These are phyloP conservation scores for Periconia sp. DNA, from an alignment of 2,329 filamentous ascomycete genomes.

Conservation along the genomic window DNA sequence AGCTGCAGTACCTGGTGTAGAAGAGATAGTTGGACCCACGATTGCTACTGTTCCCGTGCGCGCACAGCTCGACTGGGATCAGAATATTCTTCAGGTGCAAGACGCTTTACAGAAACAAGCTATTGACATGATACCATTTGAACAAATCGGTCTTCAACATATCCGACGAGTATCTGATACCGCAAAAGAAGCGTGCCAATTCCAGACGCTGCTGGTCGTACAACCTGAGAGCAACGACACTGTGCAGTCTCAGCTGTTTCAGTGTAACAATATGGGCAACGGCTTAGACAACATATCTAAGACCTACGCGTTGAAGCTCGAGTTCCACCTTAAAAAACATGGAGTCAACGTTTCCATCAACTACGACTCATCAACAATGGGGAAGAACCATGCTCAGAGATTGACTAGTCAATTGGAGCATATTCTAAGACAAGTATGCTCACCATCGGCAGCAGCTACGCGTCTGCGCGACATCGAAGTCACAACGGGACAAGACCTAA, in stretches of 20 bases:
- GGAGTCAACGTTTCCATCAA: too few species aligned
- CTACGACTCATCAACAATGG: too few species aligned
- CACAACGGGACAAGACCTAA: too few species aligned
- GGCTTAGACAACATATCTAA: too few species aligned
- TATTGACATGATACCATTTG: slow-evolving; percentile 25
- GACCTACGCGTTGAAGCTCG: too few species aligned
- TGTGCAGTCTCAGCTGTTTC: background rate
- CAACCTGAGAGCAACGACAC: slow-evolving; percentile 4
- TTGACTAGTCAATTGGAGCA: too few species aligned
- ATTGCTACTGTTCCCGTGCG: slow-evolving; percentile 44
- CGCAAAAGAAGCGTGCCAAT: slow-evolving; percentile 43
- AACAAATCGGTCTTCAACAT: slow-evolving; percentile 38
- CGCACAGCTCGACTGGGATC: slow-evolving; percentile 11
- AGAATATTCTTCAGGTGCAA: slow-evolving; percentile 12
- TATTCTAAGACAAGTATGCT: too few species aligned
- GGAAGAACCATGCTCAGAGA: too few species aligned
- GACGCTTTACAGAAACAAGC: slow-evolving; percentile 14
- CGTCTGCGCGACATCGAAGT: background rate
- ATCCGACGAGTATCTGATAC: too few species aligned
- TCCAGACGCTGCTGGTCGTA: slow-evolving; percentile 33
- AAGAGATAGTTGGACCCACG: slow-evolving; percentile 44
- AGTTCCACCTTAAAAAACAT: too few species aligned
- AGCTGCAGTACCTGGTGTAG: slow-evolving; percentile 37
- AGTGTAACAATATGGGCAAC: too few species aligned
- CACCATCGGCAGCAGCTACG: too few species aligned